These are phyloP conservation scores for Termitomyces sp. DNA, from an alignment of 768 basidiomycete species.

Conservation along the genomic window DNA sequence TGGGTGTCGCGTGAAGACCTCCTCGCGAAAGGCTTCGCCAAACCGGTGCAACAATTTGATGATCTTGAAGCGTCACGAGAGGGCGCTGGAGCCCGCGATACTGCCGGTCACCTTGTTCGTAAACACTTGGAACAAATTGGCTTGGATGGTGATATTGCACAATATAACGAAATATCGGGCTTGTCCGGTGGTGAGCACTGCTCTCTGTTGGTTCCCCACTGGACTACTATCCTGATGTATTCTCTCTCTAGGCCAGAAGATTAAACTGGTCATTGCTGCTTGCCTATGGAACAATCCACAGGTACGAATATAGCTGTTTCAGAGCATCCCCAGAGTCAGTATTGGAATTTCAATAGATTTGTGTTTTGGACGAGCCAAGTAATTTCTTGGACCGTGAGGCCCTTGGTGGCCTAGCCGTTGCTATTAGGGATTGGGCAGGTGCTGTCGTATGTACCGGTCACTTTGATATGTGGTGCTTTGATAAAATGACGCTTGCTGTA, in stretches of 20 bases:
- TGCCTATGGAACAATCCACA: constrained; percentile 97
- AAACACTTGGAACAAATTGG: constrained; percentile 95
- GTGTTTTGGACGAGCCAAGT: constrained; percentile 85
- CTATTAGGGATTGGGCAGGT: constrained; percentile 93
- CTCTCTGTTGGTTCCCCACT: background rate
- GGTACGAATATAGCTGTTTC: constrained; percentile 31
- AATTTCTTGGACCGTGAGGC: constrained; percentile 98
- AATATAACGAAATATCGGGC: constrained; percentile 95
- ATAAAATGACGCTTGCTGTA: constrained; percentile 18
- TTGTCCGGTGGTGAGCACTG: constrained; percentile 74
- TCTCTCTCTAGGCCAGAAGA: constrained; percentile 71
- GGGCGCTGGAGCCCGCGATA: constrained; percentile 90
- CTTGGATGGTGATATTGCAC: constrained; percentile 94
- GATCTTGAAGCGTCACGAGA: constrained; percentile 95
- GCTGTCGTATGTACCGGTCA: constrained; percentile 57
- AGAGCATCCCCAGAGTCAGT: background rate
- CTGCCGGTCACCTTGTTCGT: constrained; percentile 71
- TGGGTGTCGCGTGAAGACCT: constrained; percentile 90
- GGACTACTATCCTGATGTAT: constrained; percentile 3
- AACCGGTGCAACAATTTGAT: constrained; percentile 91
- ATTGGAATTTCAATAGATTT: constrained; percentile 38
- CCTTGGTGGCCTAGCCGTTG: constrained; percentile 88
- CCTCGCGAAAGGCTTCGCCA: constrained; percentile 80
- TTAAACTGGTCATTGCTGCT: constrained; percentile 92
- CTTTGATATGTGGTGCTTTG: constrained; percentile 7